Percentiles rank a stretch among this genome's conserved stretches.
phyloP scores from a whole-genome alignment of 495 filamentous ascomycete species.

The Aspergillus leporis region DNA sequence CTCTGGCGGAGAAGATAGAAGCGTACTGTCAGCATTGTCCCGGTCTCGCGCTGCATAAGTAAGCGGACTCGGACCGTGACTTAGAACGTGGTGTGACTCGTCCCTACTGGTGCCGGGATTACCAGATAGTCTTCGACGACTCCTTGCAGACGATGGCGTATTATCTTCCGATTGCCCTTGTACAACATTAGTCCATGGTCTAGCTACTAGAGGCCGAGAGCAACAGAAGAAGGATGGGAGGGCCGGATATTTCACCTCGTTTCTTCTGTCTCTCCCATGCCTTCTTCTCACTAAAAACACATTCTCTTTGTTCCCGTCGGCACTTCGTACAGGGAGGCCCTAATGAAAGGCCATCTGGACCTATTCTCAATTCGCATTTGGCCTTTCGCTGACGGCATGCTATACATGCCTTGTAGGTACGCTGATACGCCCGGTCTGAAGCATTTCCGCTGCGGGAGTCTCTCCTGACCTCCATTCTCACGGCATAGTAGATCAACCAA shows the following conservation, averaged over 20 bases:
- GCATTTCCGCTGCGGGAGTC: constrained; percentile 27
- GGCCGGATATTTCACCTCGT: constrained; percentile 28
- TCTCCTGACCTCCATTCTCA: constrained; percentile 42
- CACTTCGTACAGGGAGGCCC: constrained; percentile 93
- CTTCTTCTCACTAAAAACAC: constrained; percentile 84
- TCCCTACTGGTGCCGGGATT: constrained; percentile 4
- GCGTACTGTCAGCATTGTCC: constrained; percentile 9
- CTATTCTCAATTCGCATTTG: constrained; percentile 51
- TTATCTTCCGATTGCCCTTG: constrained; percentile 15
- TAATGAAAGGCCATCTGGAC: constrained; percentile 73
- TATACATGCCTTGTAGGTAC: constrained; percentile 52
- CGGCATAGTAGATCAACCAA: constrained; percentile 20
- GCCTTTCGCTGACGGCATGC: constrained; percentile 51
- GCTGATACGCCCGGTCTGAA: constrained; percentile 44
- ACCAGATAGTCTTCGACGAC: constrained; percentile 11
- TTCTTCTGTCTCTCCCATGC: constrained; percentile 46
- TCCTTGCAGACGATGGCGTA: background rate
- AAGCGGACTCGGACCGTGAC: background rate
- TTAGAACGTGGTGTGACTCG: constrained; percentile 6
- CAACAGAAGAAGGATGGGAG: background rate
- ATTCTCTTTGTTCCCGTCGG: constrained; percentile 85
- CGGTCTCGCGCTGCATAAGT: background rate
- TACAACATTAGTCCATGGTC: background rate
- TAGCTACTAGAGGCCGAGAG: background rate
- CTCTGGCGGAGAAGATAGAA: constrained; percentile 6